phyloP scores from a whole-genome alignment of 441 rosid species.

The Populus hybrid region DNA sequence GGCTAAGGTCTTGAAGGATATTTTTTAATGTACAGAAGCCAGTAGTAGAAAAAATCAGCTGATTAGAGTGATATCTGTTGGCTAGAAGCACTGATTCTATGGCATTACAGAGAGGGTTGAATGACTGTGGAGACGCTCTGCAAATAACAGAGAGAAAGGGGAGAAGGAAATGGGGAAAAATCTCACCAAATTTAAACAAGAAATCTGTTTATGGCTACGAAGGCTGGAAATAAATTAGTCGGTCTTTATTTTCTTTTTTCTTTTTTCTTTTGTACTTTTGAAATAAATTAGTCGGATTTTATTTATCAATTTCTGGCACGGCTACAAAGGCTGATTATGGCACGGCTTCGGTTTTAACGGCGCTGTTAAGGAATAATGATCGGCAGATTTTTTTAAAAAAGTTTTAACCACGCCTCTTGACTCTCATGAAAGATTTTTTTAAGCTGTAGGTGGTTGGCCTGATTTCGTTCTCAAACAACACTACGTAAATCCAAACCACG shows the following conservation, averaged over 20 bases:
- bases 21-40: background rate
- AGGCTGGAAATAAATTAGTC: too few relatives aligned
- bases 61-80: background rate
- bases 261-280: slow-evolving; percentile 4
- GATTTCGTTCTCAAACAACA: too few relatives aligned
- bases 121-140: slow-evolving; percentile 5
- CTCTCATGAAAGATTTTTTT: too few relatives aligned
- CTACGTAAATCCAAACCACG: too few relatives aligned
- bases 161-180: background rate
- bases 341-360: slow-evolving; percentile 21
- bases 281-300: background rate
- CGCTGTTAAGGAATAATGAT: background rate
- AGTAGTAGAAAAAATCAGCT: background rate
- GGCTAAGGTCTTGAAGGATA: background rate
- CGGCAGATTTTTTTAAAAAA: background rate
- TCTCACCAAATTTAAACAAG: background rate
- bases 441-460: too few relatives aligned
- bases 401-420: background rate
- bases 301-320: slow-evolving; percentile 3
- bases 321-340: slow-evolving; percentile 12
- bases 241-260: too few relatives aligned
- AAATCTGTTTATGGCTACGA: background rate
- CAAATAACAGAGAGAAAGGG: background rate
- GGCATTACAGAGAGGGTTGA: slow-evolving; percentile 23
- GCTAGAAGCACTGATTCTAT: slow-evolving; percentile 3